phyloP scores from a whole-genome alignment of 164 flowering plant genomes.

The Kalanchoe fedtschenkoi region DNA sequence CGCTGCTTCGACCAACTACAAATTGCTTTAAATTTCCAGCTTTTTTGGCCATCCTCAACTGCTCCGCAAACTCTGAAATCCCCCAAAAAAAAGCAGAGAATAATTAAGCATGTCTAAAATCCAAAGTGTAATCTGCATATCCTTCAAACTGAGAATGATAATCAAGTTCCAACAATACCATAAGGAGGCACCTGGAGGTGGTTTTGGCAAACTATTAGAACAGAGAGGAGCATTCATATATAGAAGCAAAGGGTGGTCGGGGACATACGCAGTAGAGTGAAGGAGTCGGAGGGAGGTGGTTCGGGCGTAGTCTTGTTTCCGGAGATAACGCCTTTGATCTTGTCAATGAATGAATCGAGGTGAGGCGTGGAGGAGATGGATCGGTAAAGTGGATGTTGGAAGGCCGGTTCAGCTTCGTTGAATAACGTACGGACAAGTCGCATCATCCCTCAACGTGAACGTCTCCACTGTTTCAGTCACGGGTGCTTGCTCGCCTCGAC shows the following conservation, averaged over 20 bases:
- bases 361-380: constrained; percentile 45
- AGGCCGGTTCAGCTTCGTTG: too few relatives aligned
- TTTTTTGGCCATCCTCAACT: constrained; percentile 55
- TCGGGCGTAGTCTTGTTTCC: constrained; percentile 43
- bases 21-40: constrained; percentile 58
- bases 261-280: constrained; percentile 65
- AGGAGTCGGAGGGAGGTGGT: constrained; percentile 21
- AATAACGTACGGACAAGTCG: too few relatives aligned
- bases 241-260: not conserved
- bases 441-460: too few relatives aligned
- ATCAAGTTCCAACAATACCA: not conserved
- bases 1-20: constrained; percentile 78
- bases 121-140: not conserved
- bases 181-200: not conserved
- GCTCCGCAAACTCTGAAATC: constrained; percentile 64
- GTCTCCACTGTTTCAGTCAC: too few relatives aligned
- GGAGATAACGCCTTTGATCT: constrained; percentile 71
- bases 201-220: not conserved
- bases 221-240: not conserved
- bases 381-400: constrained; percentile 21
- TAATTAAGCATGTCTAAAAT: not conserved
- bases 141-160: not conserved
- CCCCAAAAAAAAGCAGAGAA: not conserved
- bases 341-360: constrained; percentile 55
- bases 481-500: too few relatives aligned